A percentile compares a stretch with the other conserved stretches of the same genome.
Conservation (phyloP, 441 rosid species). For the Syzygium malaccense region DNA sequence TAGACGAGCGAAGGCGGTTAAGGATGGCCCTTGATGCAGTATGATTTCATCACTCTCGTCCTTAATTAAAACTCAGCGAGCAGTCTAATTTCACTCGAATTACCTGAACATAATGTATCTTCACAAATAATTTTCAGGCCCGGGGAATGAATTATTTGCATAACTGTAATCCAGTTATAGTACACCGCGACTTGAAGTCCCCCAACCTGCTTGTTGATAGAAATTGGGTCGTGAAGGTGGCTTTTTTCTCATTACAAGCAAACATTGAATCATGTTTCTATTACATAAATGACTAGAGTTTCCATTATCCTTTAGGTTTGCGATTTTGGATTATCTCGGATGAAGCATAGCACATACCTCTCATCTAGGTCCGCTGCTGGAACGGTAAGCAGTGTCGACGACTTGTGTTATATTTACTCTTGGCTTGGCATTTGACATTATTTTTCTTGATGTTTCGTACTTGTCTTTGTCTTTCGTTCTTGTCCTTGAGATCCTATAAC, state of each 20-base stretch:
- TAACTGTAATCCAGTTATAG: constrained; percentile 76
- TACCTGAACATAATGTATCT: constrained; percentile 6
- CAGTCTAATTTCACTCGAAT: constrained; percentile 1
- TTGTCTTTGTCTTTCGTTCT: background rate
- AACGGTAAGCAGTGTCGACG: constrained; percentile 52
- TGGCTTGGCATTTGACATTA: background rate
- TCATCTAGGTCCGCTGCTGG: constrained; percentile 96
- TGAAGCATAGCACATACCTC: constrained; percentile 89
- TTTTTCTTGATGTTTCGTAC: background rate
- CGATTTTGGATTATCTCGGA: constrained; percentile 86
- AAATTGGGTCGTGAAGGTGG: constrained; percentile 96
- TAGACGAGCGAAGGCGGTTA: constrained; percentile 88
- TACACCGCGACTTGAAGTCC: constrained; percentile 92
- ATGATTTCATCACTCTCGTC: constrained; percentile 18
- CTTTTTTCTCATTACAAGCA: background rate
- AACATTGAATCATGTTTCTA: background rate
- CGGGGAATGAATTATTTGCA: constrained; percentile 99
- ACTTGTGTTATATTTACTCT: background rate
- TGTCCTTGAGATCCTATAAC: background rate
- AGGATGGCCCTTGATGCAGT: constrained; percentile 98
- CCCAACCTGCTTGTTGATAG: constrained; percentile 95
- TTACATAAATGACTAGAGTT: constrained; percentile 3
- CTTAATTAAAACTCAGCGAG: background rate
- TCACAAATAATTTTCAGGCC: constrained; percentile 45
- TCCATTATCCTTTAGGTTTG: constrained; percentile 46